Evolutionary conservation across 164 flowering plant species (phyloP).

Genomic region (Chimonanthus praecox): DNA sequence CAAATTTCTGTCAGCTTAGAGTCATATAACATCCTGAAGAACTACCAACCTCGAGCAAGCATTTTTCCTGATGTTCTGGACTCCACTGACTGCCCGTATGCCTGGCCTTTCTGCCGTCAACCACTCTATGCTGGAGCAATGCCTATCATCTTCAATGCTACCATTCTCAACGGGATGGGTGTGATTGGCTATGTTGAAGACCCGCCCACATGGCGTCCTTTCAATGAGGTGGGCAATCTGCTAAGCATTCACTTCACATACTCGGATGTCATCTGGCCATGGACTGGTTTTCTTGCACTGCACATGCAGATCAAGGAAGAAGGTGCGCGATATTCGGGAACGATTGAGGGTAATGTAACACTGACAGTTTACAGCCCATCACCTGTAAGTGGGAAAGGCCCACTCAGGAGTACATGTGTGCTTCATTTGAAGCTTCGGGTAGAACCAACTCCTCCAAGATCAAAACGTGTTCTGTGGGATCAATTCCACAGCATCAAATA

Average conservation of each 20-base stretch:
- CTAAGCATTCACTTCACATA: constrained; percentile 80
- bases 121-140: constrained; percentile 99
- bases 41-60: constrained; percentile 86
- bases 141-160: constrained; percentile 93
- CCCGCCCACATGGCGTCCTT: constrained; percentile 86
- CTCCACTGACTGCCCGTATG: constrained; percentile 85
- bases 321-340: constrained; percentile 79
- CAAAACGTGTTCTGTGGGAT: constrained; percentile 85
- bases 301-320: constrained; percentile 98
- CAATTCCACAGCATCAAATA: constrained; percentile 96
- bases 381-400: constrained; percentile 52
- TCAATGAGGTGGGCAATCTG: constrained; percentile 77
- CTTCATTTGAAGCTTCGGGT: constrained; percentile 80
- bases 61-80: constrained; percentile 88
- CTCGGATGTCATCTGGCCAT: constrained; percentile 94
- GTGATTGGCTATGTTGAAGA: constrained; percentile 80
- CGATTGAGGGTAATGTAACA: constrained; percentile 88
- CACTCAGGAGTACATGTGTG: constrained; percentile 54
- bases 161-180: constrained; percentile 97
- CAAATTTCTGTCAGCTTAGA: constrained; percentile 61
- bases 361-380: constrained; percentile 77
- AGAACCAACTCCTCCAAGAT: constrained; percentile 84
- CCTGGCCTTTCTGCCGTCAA: constrained; percentile 99
- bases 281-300: constrained; percentile 95
- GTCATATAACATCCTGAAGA: constrained; percentile 84